Conservation (phyloP, 2,329 filamentous ascomycete species). For the Alternaria sp. region DNA sequence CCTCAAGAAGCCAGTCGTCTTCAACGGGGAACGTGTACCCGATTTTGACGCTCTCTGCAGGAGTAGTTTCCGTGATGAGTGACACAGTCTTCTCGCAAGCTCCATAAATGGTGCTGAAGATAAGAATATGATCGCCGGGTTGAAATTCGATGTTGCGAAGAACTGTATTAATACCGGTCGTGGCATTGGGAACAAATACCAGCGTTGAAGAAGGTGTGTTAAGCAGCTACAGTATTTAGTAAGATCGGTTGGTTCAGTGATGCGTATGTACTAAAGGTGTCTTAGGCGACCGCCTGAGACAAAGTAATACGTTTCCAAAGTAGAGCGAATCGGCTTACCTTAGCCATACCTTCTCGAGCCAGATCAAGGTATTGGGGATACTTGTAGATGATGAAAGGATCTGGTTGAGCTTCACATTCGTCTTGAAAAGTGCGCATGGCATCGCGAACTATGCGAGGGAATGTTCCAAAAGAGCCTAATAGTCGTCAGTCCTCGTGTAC, state of each 20-base stretch:
- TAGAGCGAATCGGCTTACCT: conserved; percentile 10
- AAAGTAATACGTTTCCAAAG: not conserved
- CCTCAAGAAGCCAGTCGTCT: conserved; percentile 70
- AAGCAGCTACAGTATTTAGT: conserved; percentile 59
- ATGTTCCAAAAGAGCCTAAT: conserved; percentile 78
- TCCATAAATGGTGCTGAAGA: conserved; percentile 81
- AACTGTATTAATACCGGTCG: conserved; percentile 78
- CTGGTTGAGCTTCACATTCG: conserved; percentile 71
- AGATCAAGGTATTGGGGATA: conserved; percentile 70
- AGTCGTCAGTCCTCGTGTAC: not conserved
- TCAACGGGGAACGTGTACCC: conserved; percentile 72
- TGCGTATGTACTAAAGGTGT: not conserved
- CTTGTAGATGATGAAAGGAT: conserved; percentile 77
- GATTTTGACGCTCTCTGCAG: conserved; percentile 63
- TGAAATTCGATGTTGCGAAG: conserved; percentile 77
- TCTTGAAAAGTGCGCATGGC: conserved; percentile 72
- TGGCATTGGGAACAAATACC: conserved; percentile 85
- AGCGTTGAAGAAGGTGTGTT: conserved; percentile 70
- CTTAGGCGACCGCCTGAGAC: not conserved
- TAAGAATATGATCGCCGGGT: conserved; percentile 76
- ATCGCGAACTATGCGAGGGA: conserved; percentile 69
- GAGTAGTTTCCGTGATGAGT: conserved; percentile 74
- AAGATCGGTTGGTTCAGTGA: not conserved
- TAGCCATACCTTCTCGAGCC: conserved; percentile 66
- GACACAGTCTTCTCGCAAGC: conserved; percentile 77